Conservation (phyloP, 2,329 filamentous ascomycete genomes). For the Calonectria pauciramosa region DNA sequence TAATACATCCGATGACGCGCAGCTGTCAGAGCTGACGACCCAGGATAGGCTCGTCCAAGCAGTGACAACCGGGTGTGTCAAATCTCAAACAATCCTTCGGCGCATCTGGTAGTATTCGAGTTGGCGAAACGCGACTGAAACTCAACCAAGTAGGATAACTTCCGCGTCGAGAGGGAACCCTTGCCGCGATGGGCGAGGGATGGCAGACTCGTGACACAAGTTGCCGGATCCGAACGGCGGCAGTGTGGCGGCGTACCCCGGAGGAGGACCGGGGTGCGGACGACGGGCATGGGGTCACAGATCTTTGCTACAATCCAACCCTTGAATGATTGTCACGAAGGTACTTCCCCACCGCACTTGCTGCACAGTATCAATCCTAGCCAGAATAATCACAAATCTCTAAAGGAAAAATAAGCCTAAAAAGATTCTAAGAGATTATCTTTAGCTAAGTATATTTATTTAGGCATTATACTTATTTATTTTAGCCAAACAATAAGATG, state of each 20-base stretch:
- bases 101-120: background rate
- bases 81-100: slow-evolving; percentile 28
- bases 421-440: too few species aligned
- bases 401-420: too few species aligned
- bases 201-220: background rate
- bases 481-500: too few species aligned
- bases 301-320: slow-evolving; percentile 8
- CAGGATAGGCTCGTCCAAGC: background rate
- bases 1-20: background rate
- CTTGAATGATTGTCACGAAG: too few species aligned
- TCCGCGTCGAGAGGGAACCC: background rate
- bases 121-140: slow-evolving; percentile 44
- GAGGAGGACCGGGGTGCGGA: slow-evolving; percentile 7
- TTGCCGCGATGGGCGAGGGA: background rate
- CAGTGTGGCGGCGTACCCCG: background rate
- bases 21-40: background rate
- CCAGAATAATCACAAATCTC: too few species aligned
- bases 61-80: slow-evolving; percentile 27
- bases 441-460: too few species aligned
- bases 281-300: background rate
- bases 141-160: slow-evolving; percentile 4
- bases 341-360: too few species aligned
- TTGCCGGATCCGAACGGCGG: slow-evolving; percentile 16
- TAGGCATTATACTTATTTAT: too few species aligned
- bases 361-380: too few species aligned